These are phyloP conservation scores for Xylaria sp. DNA, from an alignment of 2,329 filamentous ascomycete species.

Conservation along the genomic window DNA sequence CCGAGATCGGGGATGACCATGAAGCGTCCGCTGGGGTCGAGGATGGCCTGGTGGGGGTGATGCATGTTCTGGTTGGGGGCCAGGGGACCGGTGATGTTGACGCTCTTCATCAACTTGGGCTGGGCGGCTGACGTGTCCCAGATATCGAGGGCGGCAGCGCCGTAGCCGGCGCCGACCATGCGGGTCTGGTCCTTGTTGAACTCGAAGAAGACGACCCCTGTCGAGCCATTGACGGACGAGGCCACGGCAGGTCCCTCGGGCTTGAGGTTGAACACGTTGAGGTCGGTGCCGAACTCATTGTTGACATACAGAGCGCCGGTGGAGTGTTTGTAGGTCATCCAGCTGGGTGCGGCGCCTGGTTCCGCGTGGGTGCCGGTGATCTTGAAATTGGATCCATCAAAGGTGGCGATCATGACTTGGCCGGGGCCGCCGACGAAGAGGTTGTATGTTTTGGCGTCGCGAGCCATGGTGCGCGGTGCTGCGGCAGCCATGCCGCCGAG, in stretches of 20 bases:
- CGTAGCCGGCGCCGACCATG: slow-evolving; percentile 59
- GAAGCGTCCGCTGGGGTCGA: slow-evolving; percentile 62
- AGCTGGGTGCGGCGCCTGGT: slow-evolving; percentile 54
- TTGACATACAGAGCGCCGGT: slow-evolving; percentile 59
- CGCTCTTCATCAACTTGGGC: slow-evolving; percentile 54
- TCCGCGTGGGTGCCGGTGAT: slow-evolving; percentile 52
- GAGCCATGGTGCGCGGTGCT: slow-evolving; percentile 37
- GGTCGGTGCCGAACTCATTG: slow-evolving; percentile 57
- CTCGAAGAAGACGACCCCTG: slow-evolving; percentile 60
- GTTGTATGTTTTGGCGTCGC: slow-evolving; percentile 41
- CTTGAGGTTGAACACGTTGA: slow-evolving; percentile 57
- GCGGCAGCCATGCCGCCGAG: slow-evolving; percentile 44
- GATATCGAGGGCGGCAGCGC: slow-evolving; percentile 56
- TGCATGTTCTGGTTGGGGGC: slow-evolving; percentile 47
- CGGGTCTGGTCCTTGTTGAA: slow-evolving; percentile 58
- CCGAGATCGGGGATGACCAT: slow-evolving; percentile 63
- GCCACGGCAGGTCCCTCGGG: slow-evolving; percentile 41
- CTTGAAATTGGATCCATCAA: slow-evolving; percentile 55
- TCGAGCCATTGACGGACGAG: slow-evolving; percentile 51
- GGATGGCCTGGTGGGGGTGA: slow-evolving; percentile 60
- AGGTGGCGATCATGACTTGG: slow-evolving; percentile 56
- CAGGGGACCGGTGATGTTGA: slow-evolving; percentile 51
- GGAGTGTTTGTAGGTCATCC: slow-evolving; percentile 56
- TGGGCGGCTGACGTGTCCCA: slow-evolving; percentile 55
- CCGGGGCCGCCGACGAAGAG: slow-evolving; percentile 57